These are phyloP conservation scores for Prosopis cineraria DNA, from an alignment of 306 rosid genomes.

Conservation along the genomic window DNA sequence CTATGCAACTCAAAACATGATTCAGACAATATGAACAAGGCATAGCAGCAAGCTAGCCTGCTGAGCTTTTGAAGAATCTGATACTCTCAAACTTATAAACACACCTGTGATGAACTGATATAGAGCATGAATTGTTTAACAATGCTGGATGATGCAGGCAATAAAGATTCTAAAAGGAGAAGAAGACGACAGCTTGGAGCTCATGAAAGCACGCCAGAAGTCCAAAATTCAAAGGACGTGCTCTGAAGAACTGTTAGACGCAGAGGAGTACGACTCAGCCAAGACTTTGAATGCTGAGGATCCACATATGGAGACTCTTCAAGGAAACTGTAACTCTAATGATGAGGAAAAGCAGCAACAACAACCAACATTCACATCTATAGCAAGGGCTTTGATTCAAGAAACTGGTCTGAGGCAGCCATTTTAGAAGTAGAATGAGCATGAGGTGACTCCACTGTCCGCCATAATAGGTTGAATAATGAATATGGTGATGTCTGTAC, in stretches of 20 bases:
- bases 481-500: neutral
- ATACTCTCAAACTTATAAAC: neutral
- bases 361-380: slow-evolving; percentile 16
- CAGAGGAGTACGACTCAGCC: slow-evolving; percentile 87
- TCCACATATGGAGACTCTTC: slow-evolving; percentile 58
- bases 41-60: neutral
- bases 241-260: slow-evolving; percentile 78
- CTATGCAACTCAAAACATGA: too few relatives aligned
- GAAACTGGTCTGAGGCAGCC: slow-evolving; percentile 3
- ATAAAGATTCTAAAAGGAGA: slow-evolving; percentile 62
- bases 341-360: neutral
- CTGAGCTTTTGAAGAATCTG: neutral
- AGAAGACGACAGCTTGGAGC: slow-evolving; percentile 42
- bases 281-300: slow-evolving; percentile 57
- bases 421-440: neutral
- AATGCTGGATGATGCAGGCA: slow-evolving; percentile 51
- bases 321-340: slow-evolving; percentile 36
- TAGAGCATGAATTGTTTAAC: neutral
- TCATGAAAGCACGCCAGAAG: slow-evolving; percentile 43
- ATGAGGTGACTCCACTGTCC: slow-evolving; percentile 18
- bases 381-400: slow-evolving; percentile 21
- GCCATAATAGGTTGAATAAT: slow-evolving; percentile 12
- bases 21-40: too few relatives aligned
- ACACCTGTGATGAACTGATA: neutral
- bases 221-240: slow-evolving; percentile 70